phyloP scores from a whole-genome alignment of 169 alveolate species.

The Plasmodium gallinaceum region DNA sequence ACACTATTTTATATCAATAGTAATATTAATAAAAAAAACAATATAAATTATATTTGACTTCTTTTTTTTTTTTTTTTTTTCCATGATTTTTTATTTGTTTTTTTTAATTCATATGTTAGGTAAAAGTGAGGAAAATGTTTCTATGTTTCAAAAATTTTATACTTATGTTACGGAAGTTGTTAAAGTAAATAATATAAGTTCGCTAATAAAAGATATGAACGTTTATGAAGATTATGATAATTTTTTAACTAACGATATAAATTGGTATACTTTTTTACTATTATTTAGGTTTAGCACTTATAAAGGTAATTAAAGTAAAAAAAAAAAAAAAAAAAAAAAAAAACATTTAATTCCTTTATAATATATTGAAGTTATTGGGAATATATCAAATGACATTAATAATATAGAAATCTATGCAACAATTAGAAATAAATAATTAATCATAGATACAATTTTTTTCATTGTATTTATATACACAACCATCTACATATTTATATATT shows the following conservation, averaged over 20 bases:
- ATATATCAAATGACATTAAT: not conserved
- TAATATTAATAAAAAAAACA: constrained; percentile 7
- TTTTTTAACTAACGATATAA: constrained; percentile 35
- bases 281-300: constrained; percentile 24
- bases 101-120: not conserved
- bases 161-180: constrained; percentile 15
- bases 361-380: not conserved
- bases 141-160: constrained; percentile 53
- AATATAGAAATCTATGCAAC: not conserved
- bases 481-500: not conserved
- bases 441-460: not conserved
- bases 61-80: not conserved
- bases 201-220: constrained; percentile 21
- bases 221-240: constrained; percentile 53
- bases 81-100: not conserved
- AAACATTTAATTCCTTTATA: too few species aligned
- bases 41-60: constrained; percentile 5
- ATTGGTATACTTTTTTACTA: constrained; percentile 60
- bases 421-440: too few species aligned
- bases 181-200: not conserved
- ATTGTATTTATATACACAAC: too few species aligned
- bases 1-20: constrained; percentile 15
- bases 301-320: constrained; percentile 5
- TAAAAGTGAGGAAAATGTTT: constrained; percentile 9
- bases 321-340: not conserved